These are phyloP conservation scores for Colletotrichum sp. DNA, from an alignment of 2,329 filamentous ascomycete genomes.

Conservation along the genomic window DNA sequence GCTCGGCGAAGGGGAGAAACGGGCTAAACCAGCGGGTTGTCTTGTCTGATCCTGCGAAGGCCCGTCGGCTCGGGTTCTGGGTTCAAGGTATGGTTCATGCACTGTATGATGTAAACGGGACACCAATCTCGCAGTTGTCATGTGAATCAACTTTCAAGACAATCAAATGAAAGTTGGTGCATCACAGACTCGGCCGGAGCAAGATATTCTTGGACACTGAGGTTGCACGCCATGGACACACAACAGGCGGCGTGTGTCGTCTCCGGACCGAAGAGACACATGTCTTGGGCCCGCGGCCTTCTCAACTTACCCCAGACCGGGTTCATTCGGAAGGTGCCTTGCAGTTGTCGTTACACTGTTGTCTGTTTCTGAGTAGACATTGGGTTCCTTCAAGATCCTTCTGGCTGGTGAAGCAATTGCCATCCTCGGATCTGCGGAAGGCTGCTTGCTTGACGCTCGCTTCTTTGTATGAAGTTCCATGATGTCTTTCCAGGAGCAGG, in stretches of 20 bases:
- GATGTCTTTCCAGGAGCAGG: neutral
- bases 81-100: neutral
- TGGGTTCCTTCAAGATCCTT: neutral
- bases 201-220: conserved; percentile 6
- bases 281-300: neutral
- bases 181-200: neutral
- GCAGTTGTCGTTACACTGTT: neutral
- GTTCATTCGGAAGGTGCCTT: neutral
- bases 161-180: neutral
- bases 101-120: neutral
- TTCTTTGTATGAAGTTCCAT: neutral
- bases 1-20: neutral
- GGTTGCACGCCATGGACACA: neutral
- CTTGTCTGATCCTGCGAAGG: neutral
- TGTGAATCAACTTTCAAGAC: neutral
- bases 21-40: neutral
- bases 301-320: neutral
- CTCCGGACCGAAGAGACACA: neutral
- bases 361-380: neutral
- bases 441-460: neutral
- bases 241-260: neutral
- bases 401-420: neutral
- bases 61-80: neutral
- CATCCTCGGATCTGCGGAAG: neutral
- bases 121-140: neutral